Evolutionary conservation across 441 rosid genomes (phyloP).

Genomic region (Codiaeum variegatum): DNA sequence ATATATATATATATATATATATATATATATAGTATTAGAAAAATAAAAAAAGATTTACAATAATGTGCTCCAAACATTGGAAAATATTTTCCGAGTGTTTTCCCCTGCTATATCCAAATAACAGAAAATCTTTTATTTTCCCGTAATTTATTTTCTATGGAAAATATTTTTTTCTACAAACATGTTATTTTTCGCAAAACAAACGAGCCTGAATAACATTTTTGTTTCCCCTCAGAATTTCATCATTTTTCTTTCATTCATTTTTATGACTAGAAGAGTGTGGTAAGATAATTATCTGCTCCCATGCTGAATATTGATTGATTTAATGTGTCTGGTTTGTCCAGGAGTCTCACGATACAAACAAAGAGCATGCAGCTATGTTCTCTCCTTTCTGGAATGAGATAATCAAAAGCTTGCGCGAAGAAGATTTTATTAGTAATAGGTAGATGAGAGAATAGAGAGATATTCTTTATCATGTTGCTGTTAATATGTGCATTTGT

Average conservation of each 20-base stretch:
- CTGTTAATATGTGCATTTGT: conserved; percentile 12
- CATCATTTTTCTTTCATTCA: not conserved
- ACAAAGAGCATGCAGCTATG: conserved; percentile 80
- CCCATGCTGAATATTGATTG: not conserved
- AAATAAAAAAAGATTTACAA: too few species aligned
- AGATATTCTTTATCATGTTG: conserved; percentile 21
- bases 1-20: too few species aligned
- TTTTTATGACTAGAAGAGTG: conserved; percentile 5
- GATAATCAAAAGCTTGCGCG: conserved; percentile 92
- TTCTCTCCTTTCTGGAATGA: conserved; percentile 99
- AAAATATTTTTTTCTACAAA: too few species aligned
- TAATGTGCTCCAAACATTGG: too few species aligned
- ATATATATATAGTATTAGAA: too few species aligned
- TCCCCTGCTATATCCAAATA: too few species aligned
- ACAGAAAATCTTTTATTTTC: too few species aligned
- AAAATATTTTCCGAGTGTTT: too few species aligned
- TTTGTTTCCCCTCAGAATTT: not conserved
- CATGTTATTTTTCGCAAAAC: too few species aligned
- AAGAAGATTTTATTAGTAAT: conserved; percentile 93
- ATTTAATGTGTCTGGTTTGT: conserved; percentile 20
- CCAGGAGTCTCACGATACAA: conserved; percentile 68
- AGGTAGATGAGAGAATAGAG: conserved; percentile 42
- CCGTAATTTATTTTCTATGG: too few species aligned
- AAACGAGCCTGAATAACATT: too few species aligned
- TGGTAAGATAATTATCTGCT: not conserved